A percentile compares a stretch with the other conserved stretches of the same genome.
phyloP scores from a whole-genome alignment of 2,329 filamentous ascomycete species.

The Paramyrothecium sp. region DNA sequence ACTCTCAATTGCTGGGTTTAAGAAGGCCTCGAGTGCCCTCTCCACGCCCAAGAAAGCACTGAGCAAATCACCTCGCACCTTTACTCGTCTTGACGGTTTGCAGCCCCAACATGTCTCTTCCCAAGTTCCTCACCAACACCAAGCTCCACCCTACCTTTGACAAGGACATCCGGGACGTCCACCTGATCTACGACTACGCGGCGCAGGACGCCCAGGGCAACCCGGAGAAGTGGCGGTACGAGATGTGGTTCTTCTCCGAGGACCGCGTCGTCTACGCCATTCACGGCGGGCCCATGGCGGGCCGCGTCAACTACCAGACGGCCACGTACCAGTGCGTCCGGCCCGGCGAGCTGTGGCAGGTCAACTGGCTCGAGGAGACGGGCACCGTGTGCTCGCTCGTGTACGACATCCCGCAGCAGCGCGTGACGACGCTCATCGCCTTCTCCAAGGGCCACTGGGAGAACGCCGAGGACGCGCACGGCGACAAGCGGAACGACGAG shows the following conservation, averaged over 20 bases:
- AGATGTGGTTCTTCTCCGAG: constrained; percentile 59
- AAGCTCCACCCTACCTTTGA: constrained; percentile 28
- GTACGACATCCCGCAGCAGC: constrained; percentile 49
- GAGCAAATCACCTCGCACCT: no score
- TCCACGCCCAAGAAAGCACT: no score
- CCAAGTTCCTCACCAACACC: neutral
- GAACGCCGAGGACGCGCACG: constrained; percentile 45
- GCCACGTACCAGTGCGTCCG: constrained; percentile 57
- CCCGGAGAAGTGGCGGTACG: constrained; percentile 59
- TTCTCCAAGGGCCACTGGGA: constrained; percentile 60
- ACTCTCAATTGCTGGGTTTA: no score
- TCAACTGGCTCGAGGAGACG: constrained; percentile 61
- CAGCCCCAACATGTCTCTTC: neutral
- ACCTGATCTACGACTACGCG: constrained; percentile 57
- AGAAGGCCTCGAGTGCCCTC: no score
- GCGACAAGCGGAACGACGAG: constrained; percentile 51
- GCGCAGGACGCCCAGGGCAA: constrained; percentile 45
- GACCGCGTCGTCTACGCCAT: constrained; percentile 56
- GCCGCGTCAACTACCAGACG: constrained; percentile 51
- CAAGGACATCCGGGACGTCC: constrained; percentile 49
- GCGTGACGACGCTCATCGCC: constrained; percentile 49
- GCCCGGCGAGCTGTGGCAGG: constrained; percentile 57
- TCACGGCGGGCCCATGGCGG: constrained; percentile 59
- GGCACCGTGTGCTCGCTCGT: constrained; percentile 55
- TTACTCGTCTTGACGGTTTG: no score